phyloP scores from a whole-genome alignment of 345 rosid species.

The Psidium friedrichsthalianum region DNA sequence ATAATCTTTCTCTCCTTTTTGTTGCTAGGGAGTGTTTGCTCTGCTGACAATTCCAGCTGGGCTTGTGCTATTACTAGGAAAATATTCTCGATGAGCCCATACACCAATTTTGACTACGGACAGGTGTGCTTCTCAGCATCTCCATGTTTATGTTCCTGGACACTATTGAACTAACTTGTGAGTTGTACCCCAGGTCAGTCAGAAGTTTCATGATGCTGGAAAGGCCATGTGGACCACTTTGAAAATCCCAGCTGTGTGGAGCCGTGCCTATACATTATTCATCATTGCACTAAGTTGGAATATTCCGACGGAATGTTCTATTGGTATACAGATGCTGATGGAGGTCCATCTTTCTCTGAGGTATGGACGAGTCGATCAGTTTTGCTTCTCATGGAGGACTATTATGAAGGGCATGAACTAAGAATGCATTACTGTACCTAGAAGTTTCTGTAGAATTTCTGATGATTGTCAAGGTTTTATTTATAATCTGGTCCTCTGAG shows the following conservation, averaged over 20 bases:
- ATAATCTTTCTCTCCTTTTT: neutral
- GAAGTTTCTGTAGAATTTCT: neutral
- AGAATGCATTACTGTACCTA: neutral
- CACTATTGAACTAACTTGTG: neutral
- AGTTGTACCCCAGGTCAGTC: conserved; percentile 22
- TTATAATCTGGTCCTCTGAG: neutral
- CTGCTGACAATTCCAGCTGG: conserved; percentile 58
- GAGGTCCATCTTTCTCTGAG: conserved; percentile 63
- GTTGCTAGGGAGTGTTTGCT: conserved; percentile 61
- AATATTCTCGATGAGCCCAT: conserved; percentile 42
- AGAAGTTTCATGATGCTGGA: conserved; percentile 48
- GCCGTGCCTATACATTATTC: conserved; percentile 55
- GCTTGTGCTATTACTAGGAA: conserved; percentile 52
- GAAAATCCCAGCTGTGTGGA: conserved; percentile 47
- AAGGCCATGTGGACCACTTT: conserved; percentile 50
- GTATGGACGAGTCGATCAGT: neutral
- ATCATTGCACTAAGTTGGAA: conserved; percentile 49
- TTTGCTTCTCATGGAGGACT: neutral
- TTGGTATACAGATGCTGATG: conserved; percentile 68
- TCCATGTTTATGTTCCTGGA: neutral
- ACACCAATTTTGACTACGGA: conserved; percentile 39
- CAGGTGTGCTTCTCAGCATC: conserved; percentile 15
- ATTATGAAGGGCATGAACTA: neutral
- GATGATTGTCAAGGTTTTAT: neutral
- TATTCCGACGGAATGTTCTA: conserved; percentile 68